Base-by-base conservation (phyloP, 2,329 filamentous ascomycete genomes). In the Fusarium tjaetaba region DNA sequence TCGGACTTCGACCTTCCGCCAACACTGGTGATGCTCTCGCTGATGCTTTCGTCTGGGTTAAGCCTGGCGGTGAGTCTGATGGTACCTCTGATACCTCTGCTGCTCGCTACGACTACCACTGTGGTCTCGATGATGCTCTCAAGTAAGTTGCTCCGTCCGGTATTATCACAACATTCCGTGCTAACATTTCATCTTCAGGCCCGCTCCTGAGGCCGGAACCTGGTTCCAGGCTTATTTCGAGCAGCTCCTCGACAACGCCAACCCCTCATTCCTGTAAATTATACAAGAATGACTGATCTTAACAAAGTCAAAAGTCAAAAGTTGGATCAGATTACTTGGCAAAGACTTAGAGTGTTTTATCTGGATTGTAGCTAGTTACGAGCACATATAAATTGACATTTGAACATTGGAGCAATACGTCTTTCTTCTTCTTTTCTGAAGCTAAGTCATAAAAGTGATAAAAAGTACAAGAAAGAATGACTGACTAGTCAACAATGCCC, bases 21-120 rank as follows among this genome's bases (percentile, higher is more conserved):
- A 84, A 88, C 78, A 93, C 91, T 14, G 89, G 88, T 20, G 86
- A 90, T 71, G 78, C 81, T 4, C 83, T 91, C 24, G 84, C 88
- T 39, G 91, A 93, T 79, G 90, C 91, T 45, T 91, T 93, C 73
- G 91, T 92, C 65, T 93, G 91, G 91, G 84, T 92, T 75, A 93
- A 93, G 86, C 91, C 91, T 9, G 91, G 91, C 72, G 86, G 87
- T 69, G 87, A 88, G 79, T 93, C 84, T 49, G 85, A 87, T 71
- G 85, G 85, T 71, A 86, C 85, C 42, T 86, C 84, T 41, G 81
- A 89, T 76, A 84, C 82, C 43, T 81, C 76, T 39, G 85, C 89
- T 15, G 72, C 81, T 26, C 86, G 79, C 48, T 80, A 80, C 38
- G 79, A 80, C 65, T 75, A 74, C 68, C 74, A 76, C 80, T 91